Conservation (phyloP, 495 filamentous ascomycete species). For the Chlorociboria aeruginascens region DNA sequence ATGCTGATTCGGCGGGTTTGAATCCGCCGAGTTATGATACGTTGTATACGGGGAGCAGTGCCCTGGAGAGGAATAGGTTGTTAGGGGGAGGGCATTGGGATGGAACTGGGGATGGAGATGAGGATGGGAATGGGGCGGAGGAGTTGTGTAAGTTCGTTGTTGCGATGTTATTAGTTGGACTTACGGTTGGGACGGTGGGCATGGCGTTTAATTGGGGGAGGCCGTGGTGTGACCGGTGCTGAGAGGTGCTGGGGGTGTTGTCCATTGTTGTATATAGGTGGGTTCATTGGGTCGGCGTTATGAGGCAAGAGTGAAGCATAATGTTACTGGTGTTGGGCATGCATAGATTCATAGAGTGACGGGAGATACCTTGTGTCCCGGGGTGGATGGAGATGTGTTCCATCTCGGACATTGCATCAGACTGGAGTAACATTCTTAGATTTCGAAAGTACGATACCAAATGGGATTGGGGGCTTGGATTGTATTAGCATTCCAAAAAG, state of each 20-base stretch:
- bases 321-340: too few relatives aligned
- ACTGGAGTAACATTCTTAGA: too few relatives aligned
- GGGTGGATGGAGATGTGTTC: too few relatives aligned
- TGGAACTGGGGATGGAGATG: slow-evolving; percentile 2
- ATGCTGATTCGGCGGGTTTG: not conserved
- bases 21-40: slow-evolving; percentile 15
- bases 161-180: slow-evolving; percentile 13
- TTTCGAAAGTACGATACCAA: too few relatives aligned
- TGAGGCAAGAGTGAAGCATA: not conserved
- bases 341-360: too few relatives aligned
- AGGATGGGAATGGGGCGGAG: slow-evolving; percentile 8
- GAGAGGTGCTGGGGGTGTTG: not conserved
- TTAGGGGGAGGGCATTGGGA: not conserved
- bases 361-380: too few relatives aligned
- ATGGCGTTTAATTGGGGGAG: slow-evolving; percentile 17
- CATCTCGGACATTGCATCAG: too few relatives aligned
- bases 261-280: not conserved
- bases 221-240: slow-evolving; percentile 4
- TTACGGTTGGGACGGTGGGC: slow-evolving; percentile 12
- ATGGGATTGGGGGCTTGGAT: too few relatives aligned
- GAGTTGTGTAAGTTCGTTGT: slow-evolving; percentile 17
- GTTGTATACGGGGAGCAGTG: slow-evolving; percentile 1
- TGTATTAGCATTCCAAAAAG: too few relatives aligned
- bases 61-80: not conserved
- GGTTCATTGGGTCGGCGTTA: not conserved